Percentiles rank a stretch among this genome's conserved stretches.
Evolutionary conservation across 2,329 filamentous ascomycete species (phyloP).

Genomic region (Tolypocladium nubicola): DNA sequence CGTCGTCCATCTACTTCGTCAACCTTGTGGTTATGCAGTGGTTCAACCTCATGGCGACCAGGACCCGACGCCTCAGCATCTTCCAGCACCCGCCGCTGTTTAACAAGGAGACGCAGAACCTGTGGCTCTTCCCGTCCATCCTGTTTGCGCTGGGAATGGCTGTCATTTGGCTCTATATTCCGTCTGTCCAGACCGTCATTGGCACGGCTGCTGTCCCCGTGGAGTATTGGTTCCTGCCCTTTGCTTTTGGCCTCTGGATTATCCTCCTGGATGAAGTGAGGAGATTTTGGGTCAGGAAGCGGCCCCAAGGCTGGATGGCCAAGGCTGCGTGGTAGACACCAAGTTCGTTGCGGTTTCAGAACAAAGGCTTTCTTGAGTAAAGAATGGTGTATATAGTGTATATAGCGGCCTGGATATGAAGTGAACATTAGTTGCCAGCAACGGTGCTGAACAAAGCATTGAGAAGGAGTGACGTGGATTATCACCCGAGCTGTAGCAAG

Average conservation of each 20-base stretch:
- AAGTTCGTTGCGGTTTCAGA: not conserved
- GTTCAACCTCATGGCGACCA: constrained; percentile 63
- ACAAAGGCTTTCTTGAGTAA: not conserved
- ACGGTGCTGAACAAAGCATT: not conserved
- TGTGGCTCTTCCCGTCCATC: constrained; percentile 60
- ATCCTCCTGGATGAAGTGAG: constrained; percentile 56
- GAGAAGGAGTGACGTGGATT: too few relatives aligned
- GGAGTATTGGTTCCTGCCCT: constrained; percentile 68
- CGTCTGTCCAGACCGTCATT: constrained; percentile 49
- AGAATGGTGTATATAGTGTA: not conserved
- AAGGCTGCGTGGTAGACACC: constrained; percentile 43
- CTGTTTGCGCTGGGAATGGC: constrained; percentile 58
- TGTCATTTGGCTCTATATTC: constrained; percentile 61
- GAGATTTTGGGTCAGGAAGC: constrained; percentile 51
- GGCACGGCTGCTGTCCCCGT: constrained; percentile 54
- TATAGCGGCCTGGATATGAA: not conserved
- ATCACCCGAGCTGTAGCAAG: too few relatives aligned
- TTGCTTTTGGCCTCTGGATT: constrained; percentile 52
- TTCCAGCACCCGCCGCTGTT: constrained; percentile 63
- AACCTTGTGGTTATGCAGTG: constrained; percentile 75
- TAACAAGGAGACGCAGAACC: constrained; percentile 54
- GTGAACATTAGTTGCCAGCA: constrained; percentile 5
- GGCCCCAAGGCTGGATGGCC: constrained; percentile 45
- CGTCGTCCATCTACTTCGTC: constrained; percentile 68
- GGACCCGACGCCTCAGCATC: constrained; percentile 55